Evolutionary conservation across 805 yeast genomes (phyloP), one percentile per base, ranked within the genome.

Genomic region (Candida rishiriensis): DNA sequence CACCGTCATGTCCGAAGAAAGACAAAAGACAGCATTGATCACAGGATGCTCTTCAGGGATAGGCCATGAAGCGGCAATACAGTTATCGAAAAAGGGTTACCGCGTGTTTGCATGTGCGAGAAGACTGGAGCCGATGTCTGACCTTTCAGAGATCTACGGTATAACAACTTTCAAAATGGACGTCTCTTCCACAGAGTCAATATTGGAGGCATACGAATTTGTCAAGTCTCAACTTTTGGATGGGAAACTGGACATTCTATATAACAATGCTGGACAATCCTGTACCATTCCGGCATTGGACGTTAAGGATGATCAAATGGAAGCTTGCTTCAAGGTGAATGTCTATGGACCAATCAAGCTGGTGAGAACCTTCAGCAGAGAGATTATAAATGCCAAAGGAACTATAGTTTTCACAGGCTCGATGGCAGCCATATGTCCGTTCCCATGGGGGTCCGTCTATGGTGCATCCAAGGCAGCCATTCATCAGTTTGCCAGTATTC

Each of bases 371-470:
- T 71, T 86, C 37, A 43, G 50, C 13, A 14, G 16, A 8, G 28
- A 11, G 12, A 15, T 40, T 11, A 82, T 85, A 48, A 76, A 76
- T 32, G 80, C 85, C 1, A 71, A 81, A 52, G 93, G 91, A 3
- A 75, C 79, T 0, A 75, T 86, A 46, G 79, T 82, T 0, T 84
- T 83, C 62, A 85, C 93, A 0, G 93, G 93, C 1, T 83, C 90
- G 3, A 60, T 82, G 2, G 75, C 84, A 13, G 93, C 88, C 1
- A 43, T 78, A 13, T 63, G 74, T 11, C 81, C 87, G 3, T 79
- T 85, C 66, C 95, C 95, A 21, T 85, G 81, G 60, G 78, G 83
- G 1, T 70, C 83, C 12, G 68, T 80, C 29, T 86, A 86, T 57
- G 73, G 81, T 29, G 72, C 90, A 1, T 61, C 84, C 1, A 86